Base-by-base conservation (phyloP, 352 stramenopile species). In the Phytopythium boreale region DNA sequence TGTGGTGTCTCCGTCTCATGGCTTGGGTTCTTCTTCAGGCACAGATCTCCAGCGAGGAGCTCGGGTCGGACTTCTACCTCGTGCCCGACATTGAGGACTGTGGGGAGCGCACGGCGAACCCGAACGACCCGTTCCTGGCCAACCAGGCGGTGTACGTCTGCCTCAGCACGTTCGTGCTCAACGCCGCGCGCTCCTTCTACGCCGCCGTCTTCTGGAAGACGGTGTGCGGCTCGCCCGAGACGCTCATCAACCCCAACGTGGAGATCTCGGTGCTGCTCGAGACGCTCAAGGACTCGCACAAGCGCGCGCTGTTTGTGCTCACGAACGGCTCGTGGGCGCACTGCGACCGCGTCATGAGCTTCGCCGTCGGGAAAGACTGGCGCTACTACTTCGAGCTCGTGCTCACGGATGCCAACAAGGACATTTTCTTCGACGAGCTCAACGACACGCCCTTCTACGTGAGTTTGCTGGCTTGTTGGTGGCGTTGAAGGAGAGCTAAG, bases 301-400 rank as follows among this genome's bases (percentile, higher is more conserved):
- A 67, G 31, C 79, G 78, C 50, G 62, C 75, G 59, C 66, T 87
- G 17, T 87, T 84, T 43, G 59, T 87, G 7, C 73, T 87, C 31
- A 87, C 77, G 12, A 83, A 84, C 53, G 67, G 77, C 14, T 83
- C 75, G 52, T 82, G 71, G 72, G 77, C 74, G 44, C 77, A 87
- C 58, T 82, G 72, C 61, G 80, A 86, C 59, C 74, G 79, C 47
- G 77, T 87, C 19, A 75, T 87, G 68, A 72, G 80, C 44, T 77
- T 76, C 46, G 72, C 75, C 19, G 61, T 87, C 19, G 75, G 75
- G 9, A 74, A 69, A 10, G 77, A 84, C 68, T 87, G 77, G 77
- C 56, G 68, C 14, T 61, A 57, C 24, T 79, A 76, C 61, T 87
- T 87, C 41, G 72, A 82, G 34, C 61, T 87, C 22, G 71, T 87